Evolutionary conservation across 345 rosid genomes (phyloP).

Genomic region (Arabis hirsuta): DNA sequence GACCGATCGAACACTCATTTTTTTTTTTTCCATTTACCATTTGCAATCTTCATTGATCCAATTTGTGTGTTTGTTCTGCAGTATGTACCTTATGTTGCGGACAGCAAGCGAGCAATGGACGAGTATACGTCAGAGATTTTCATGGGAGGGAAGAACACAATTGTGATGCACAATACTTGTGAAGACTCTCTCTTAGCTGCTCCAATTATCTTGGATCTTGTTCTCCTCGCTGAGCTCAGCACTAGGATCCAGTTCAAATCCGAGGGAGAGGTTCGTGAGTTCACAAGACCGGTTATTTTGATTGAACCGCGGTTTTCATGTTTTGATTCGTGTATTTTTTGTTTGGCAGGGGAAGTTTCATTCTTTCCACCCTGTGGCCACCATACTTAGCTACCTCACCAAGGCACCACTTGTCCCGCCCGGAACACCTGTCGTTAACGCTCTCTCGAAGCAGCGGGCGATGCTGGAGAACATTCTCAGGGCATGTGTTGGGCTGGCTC

Average conservation of each 20-base stretch:
- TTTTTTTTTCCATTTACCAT: neutral
- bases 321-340: neutral
- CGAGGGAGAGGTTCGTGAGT: constrained; percentile 74
- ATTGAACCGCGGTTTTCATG: neutral
- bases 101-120: constrained; percentile 98
- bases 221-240: constrained; percentile 95
- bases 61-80: constrained; percentile 34
- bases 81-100: constrained; percentile 95
- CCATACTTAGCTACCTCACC: constrained; percentile 95
- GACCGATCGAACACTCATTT: neutral
- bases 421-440: constrained; percentile 96
- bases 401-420: constrained; percentile 99
- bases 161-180: constrained; percentile 91
- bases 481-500: constrained; percentile 94
- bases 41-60: constrained; percentile 3
- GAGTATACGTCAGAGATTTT: constrained; percentile 98
- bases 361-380: constrained; percentile 97
- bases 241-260: constrained; percentile 90
- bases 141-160: constrained; percentile 96
- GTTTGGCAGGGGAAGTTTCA: constrained; percentile 83
- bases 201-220: constrained; percentile 94
- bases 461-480: constrained; percentile 98
- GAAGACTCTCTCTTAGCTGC: constrained; percentile 98
- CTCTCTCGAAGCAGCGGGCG: constrained; percentile 93
- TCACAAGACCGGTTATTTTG: neutral